phyloP scores from a whole-genome alignment of 805 yeast species.

The Yarrowia sp. region DNA sequence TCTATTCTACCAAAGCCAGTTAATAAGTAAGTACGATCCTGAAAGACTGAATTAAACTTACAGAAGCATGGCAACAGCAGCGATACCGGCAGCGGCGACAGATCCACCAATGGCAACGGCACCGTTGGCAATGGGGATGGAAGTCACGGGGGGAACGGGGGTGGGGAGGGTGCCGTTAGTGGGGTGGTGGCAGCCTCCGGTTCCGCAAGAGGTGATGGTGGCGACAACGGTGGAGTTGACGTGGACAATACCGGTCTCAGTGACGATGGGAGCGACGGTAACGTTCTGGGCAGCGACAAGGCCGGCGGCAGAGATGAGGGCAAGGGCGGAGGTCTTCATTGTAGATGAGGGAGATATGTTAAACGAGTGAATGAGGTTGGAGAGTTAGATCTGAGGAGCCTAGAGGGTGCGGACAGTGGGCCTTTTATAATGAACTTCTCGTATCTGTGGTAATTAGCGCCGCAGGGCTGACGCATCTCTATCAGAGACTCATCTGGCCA shows the following conservation, averaged over 20 bases:
- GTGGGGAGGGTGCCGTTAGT: constrained; percentile 19
- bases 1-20: not conserved
- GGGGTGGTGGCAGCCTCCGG: constrained; percentile 10
- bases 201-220: constrained; percentile 23
- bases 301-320: constrained; percentile 15
- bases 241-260: constrained; percentile 3
- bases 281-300: constrained; percentile 21
- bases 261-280: not conserved
- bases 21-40: not conserved
- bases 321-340: not conserved
- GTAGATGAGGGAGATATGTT: not conserved
- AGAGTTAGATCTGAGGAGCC: not conserved
- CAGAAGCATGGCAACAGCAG: constrained; percentile 18
- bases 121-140: constrained; percentile 23
- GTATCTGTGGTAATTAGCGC: not conserved
- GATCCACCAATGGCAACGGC: constrained; percentile 17
- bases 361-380: not conserved
- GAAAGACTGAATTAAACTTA: constrained; percentile 5
- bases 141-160: constrained; percentile 9
- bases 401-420: not conserved
- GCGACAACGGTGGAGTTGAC: constrained; percentile 18
- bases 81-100: constrained; percentile 5
- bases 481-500: not conserved
- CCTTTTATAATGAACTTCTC: not conserved
- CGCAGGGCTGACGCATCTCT: constrained; percentile 19